Evolutionary conservation across 2,329 filamentous ascomycete genomes (phyloP), one percentile per base, ranked within the genome.

Genomic region (Thermothelomyces thermophilus): DNA sequence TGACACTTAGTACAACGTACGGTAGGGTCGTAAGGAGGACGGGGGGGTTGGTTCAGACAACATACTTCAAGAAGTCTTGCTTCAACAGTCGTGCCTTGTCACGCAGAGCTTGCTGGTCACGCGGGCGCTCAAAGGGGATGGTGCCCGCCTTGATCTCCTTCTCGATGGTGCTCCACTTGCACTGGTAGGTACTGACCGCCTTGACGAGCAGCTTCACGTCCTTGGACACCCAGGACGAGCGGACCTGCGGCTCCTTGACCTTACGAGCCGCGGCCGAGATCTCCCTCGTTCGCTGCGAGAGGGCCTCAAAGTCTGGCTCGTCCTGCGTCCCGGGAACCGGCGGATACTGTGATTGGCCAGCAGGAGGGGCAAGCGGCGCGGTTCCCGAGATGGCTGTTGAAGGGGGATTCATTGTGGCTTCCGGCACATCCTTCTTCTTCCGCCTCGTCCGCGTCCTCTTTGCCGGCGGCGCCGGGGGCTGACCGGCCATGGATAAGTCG

Each of bases 11-110:
- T 16, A 24, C 8, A 28, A 4, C 10, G 17, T 10, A 26, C 6
- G n/a, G n/a, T n/a, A 28, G 16, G 17, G 9, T 14, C 11, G 5
- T 7, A 14, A 13, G 20, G 41, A 35, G 17, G 17, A 28, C 16
- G 7, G 7, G n/a, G 6, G 4, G 16, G 16, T 14, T 3, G 1
- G 33, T n/a, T 13, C 24, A 28, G 22, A 16, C 7, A 8, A 62
- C 67, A 50, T 57, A 69, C 68, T 69, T 69, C 14, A 81, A 65
- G 40, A 74, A 68, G 28, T 74, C 70, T 31, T 76, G 73, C 65
- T 81, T 81, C 48, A 79, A 56, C 49, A 77, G 73, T 43, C 77
- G 73, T n/a, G 77, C 77, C 63, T 75, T 77, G 67, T 81, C 77
- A 6, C 77, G 75, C 50, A 77, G 70, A 4, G 75, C 73, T 61